Evolutionary conservation across 805 yeast species (phyloP), one percentile per base, ranked within the genome.

Genomic region (Maudiozyma saulgeensis): DNA sequence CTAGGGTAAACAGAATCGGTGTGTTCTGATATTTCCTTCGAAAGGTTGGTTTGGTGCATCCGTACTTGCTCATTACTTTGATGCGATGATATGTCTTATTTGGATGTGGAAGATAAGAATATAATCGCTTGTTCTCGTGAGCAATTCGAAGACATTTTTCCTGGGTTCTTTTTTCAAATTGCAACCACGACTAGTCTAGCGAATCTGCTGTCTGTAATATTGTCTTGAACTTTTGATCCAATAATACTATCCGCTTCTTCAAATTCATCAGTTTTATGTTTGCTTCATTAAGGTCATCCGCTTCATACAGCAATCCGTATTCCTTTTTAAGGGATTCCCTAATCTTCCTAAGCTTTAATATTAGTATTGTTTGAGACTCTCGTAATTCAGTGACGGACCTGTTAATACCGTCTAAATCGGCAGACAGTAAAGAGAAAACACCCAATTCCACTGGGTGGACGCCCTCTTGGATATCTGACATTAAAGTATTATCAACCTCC

Each of bases 361-460:
- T 53, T 16, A 64, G 50, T 16, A 62, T 46, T 2, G 67, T 67
- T 47, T 65, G 68, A 3, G 67, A 63, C 51, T 60, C 64, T 41
- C 69, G 49, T 46, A 64, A 46, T 21, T 61, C 62, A 44, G 58
- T 61, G 18, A 65, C 62, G 2, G 67, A 60, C 26, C 62, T 62
- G 35, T 62, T 59, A 4, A 65, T 51, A 8, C 61, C 63, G 51
- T 65, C 69, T 28, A 65, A 46, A 43, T 65, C 61, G 2, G 56
- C 56, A 3, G 67, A 62, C 5, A 65, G 45, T 2, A 62, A 42
- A 2, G 68, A 61, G 43, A 63, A 64, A 0, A 61, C 64, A 46
- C 62, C 54, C 40, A 65, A 50, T 42, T 65, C 69, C 2, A 64
- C 59, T 1, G 65, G 63, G 46, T 64, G 68, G 4, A 65, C 60